These are phyloP conservation scores for Candida odintsovae DNA, from an alignment of 805 yeast species.

Conservation along the genomic window DNA sequence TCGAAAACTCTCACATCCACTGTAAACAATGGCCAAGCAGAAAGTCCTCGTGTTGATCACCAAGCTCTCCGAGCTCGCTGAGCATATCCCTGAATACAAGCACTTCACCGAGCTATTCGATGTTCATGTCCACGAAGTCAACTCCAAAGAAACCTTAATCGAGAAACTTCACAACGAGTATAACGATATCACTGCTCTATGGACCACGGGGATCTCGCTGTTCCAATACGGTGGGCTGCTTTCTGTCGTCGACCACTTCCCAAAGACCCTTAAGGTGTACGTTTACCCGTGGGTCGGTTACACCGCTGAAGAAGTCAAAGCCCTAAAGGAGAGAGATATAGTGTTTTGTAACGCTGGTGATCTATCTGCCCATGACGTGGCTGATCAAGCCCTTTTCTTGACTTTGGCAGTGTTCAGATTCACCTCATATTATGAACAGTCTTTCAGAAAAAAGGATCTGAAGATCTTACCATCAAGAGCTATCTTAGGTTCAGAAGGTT, in stretches of 20 bases:
- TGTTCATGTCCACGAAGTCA: conserved; percentile 33
- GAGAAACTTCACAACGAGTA: conserved; percentile 34
- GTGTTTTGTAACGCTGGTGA: conserved; percentile 57
- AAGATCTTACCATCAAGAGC: conserved; percentile 42
- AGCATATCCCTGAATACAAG: conserved; percentile 39
- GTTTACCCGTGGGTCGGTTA: conserved; percentile 58
- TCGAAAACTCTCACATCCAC: too few relatives aligned
- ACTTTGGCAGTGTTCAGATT: conserved; percentile 57
- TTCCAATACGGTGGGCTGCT: conserved; percentile 39
- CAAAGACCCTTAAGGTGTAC: conserved; percentile 41
- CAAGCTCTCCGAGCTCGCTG: conserved; percentile 34
- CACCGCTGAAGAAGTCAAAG: conserved; percentile 44
- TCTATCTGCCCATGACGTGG: conserved; percentile 60
- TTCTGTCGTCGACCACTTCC: conserved; percentile 39
- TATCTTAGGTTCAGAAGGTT: conserved; percentile 26
- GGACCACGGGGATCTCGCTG: conserved; percentile 46
- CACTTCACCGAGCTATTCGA: conserved; percentile 35
- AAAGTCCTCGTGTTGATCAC: conserved; percentile 29
- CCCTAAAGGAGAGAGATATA: conserved; percentile 41
- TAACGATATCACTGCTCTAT: conserved; percentile 43
- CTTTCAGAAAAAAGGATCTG: conserved; percentile 31
- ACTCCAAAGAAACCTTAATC: conserved; percentile 36
- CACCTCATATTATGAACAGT: conserved; percentile 40
- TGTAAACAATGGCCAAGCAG: conserved; percentile 2
- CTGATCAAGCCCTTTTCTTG: conserved; percentile 61